Percentiles rank a stretch among this genome's conserved stretches.
These are phyloP conservation scores for Spergularia azorica DNA, from an alignment of 179 eudicot genomes.

Conservation along the genomic window DNA sequence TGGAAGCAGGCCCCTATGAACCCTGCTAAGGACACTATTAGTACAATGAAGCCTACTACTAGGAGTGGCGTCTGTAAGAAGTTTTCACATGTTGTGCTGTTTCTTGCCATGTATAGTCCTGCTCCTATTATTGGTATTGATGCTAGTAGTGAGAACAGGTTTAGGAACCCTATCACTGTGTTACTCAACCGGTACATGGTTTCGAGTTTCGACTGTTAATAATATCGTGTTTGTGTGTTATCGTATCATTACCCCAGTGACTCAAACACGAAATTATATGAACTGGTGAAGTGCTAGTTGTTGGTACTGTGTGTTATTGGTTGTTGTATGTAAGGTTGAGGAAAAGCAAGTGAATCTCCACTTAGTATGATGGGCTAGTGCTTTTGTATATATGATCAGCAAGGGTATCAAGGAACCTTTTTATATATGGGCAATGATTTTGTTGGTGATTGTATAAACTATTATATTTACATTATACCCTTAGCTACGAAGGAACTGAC, in stretches of 20 bases:
- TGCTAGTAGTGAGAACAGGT: conserved; percentile 79
- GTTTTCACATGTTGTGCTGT: conserved; percentile 64
- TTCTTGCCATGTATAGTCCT: conserved; percentile 68
- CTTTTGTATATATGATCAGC: background rate
- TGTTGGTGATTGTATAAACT: conserved; percentile 13
- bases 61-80: conserved; percentile 84
- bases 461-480: conserved; percentile 14
- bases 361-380: conserved; percentile 23
- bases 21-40: conserved; percentile 74
- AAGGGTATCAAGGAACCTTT: conserved; percentile 27
- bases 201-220: background rate
- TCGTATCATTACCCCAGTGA: background rate
- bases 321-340: background rate
- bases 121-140: conserved; percentile 87
- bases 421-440: conserved; percentile 15
- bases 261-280: background rate
- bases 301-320: background rate
- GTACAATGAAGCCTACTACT: conserved; percentile 64
- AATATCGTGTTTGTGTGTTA: background rate
- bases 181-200: conserved; percentile 78
- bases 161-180: conserved; percentile 83
- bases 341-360: conserved; percentile 26
- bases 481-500: conserved; percentile 35
- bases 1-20: conserved; percentile 88
- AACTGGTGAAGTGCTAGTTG: too few species aligned